These are phyloP conservation scores for Cladosporium sp. DNA, from an alignment of 2,329 filamentous ascomycete genomes.

Conservation along the genomic window DNA sequence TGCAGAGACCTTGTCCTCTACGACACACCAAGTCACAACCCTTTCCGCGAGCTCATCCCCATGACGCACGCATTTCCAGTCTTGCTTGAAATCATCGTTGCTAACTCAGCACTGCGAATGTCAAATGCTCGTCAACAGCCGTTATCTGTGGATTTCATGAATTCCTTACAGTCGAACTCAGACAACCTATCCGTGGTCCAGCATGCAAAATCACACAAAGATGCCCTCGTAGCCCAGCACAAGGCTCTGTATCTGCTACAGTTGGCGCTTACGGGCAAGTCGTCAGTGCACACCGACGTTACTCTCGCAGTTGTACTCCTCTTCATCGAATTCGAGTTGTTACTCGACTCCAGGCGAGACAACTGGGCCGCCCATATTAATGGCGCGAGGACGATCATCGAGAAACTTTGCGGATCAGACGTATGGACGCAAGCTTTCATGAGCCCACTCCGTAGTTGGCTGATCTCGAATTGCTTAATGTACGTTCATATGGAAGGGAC, in stretches of 20 bases:
- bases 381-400: slow-evolving; percentile 46
- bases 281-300: slow-evolving; percentile 34
- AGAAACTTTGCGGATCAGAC: slow-evolving; percentile 32
- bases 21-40: slow-evolving; percentile 42
- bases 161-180: too few species aligned
- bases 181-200: too few species aligned
- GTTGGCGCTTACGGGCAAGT: slow-evolving; percentile 19
- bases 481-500: slow-evolving; percentile 19
- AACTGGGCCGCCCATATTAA: slow-evolving; percentile 50
- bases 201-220: not conserved
- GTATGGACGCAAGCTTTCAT: slow-evolving; percentile 24
- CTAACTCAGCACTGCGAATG: slow-evolving; percentile 46
- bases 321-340: slow-evolving; percentile 46
- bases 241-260: slow-evolving; percentile 2
- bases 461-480: slow-evolving; percentile 34
- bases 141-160: slow-evolving; percentile 14
- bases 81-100: slow-evolving; percentile 43
- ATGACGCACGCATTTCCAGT: slow-evolving; percentile 42
- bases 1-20: slow-evolving; percentile 52
- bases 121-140: slow-evolving; percentile 35
- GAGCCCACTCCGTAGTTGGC: slow-evolving; percentile 30
- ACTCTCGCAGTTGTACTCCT: slow-evolving; percentile 44
- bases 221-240: slow-evolving; percentile 9
- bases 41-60: slow-evolving; percentile 45
- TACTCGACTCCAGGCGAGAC: slow-evolving; percentile 47